phyloP scores from a whole-genome alignment of 108 stramenopile species.

The Skeletonema costatum region DNA sequence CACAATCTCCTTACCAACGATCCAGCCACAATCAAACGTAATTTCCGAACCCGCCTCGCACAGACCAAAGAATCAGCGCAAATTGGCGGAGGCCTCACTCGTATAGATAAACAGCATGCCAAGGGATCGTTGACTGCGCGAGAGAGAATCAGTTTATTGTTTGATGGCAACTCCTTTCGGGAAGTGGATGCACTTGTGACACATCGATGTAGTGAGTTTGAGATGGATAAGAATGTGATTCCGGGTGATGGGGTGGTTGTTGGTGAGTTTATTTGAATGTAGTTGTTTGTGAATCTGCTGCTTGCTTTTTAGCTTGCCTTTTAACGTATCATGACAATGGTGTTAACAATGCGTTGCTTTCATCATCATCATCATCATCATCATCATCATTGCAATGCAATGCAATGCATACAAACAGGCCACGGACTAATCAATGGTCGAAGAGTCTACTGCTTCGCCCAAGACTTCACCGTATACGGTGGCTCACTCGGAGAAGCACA shows the following conservation, averaged over 20 bases:
- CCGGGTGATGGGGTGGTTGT: conserved; percentile 98
- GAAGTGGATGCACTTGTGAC: conserved; percentile 96
- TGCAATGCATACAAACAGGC: not conserved
- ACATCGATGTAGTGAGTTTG: conserved; percentile 98
- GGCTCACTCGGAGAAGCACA: conserved; percentile 95
- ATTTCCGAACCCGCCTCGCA: conserved; percentile 76
- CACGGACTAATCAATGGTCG: conserved; percentile 65
- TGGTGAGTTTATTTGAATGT: not conserved
- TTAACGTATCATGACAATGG: no score
- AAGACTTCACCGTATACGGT: conserved; percentile 99
- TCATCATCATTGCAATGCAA: no score
- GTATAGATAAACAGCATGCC: conserved; percentile 89
- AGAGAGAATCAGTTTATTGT: conserved; percentile 91
- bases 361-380: not conserved
- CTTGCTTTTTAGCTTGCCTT: not conserved
- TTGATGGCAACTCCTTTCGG: conserved; percentile 94
- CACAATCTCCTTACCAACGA: conserved; percentile 23
- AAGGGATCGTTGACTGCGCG: conserved; percentile 98
- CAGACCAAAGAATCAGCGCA: conserved; percentile 62
- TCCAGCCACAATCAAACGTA: conserved; percentile 75
- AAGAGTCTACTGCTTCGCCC: conserved; percentile 84
- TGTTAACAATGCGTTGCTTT: not conserved
- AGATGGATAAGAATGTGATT: conserved; percentile 82
- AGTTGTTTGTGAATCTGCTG: not conserved
- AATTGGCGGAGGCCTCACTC: conserved; percentile 85